These are phyloP conservation scores for Chrysoporthe puriensis DNA, from an alignment of 2,329 filamentous ascomycete species.

Conservation along the genomic window DNA sequence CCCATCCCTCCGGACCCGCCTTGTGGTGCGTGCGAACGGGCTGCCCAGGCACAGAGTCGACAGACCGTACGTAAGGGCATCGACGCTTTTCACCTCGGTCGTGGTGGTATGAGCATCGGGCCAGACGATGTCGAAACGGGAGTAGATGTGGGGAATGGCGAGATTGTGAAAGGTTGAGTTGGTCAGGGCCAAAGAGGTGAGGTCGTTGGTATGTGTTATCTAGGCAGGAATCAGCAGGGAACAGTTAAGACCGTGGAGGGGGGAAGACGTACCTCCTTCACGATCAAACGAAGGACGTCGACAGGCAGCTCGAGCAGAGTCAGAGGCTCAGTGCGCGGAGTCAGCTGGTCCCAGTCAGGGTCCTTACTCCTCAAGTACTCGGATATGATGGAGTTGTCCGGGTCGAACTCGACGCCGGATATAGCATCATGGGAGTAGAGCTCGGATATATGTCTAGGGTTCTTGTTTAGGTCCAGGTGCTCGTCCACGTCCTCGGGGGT, in stretches of 20 bases:
- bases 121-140: slow-evolving; percentile 87
- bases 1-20: slow-evolving; percentile 38
- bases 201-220: slow-evolving; percentile 81
- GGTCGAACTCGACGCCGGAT: slow-evolving; percentile 18
- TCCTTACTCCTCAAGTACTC: slow-evolving; percentile 62
- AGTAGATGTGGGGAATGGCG: slow-evolving; percentile 79
- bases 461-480: slow-evolving; percentile 11
- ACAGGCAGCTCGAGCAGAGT: slow-evolving; percentile 75
- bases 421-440: slow-evolving; percentile 24
- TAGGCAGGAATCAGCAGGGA: slow-evolving; percentile 39
- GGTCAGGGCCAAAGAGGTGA: slow-evolving; percentile 76
- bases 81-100: slow-evolving; percentile 72
- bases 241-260: neutral
- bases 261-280: slow-evolving; percentile 67
- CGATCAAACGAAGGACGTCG: slow-evolving; percentile 77
- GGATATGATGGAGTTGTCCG: slow-evolving; percentile 29
- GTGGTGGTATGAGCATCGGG: slow-evolving; percentile 69
- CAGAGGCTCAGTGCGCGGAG: slow-evolving; percentile 60
- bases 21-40: slow-evolving; percentile 45
- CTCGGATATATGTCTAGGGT: slow-evolving; percentile 27
- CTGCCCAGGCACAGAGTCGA: slow-evolving; percentile 76
- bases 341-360: slow-evolving; percentile 68
- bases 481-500: slow-evolving; percentile 11
- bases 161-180: slow-evolving; percentile 78
- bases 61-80: slow-evolving; percentile 81